Evolutionary conservation across 352 stramenopile genomes (phyloP).

Genomic region (Phytopythium kandeliae): DNA sequence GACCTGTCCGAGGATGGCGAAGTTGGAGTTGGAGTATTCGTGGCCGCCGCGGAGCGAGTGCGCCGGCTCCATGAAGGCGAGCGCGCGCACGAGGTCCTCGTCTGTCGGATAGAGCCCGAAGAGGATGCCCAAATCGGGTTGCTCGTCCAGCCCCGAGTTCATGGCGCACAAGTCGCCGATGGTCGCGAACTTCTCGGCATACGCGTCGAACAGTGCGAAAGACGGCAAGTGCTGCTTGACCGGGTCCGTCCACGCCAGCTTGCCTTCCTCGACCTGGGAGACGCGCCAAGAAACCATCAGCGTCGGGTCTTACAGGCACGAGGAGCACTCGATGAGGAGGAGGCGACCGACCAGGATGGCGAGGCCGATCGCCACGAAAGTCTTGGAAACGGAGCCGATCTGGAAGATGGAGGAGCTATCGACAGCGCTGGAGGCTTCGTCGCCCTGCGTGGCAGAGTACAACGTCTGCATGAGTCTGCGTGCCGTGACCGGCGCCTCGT

Average conservation of each 20-base stretch:
- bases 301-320: no score
- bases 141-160: slow-evolving; percentile 43
- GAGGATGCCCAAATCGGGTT: slow-evolving; percentile 17
- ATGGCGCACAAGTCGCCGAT: slow-evolving; percentile 50
- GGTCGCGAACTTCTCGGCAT: slow-evolving; percentile 41
- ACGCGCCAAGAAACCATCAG: no score
- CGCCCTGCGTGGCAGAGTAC: no score
- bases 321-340: no score
- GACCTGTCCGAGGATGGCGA: slow-evolving; percentile 52
- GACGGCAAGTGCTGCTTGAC: slow-evolving; percentile 51
- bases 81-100: slow-evolving; percentile 24
- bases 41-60: slow-evolving; percentile 40
- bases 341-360: slow-evolving; percentile 24
- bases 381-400: slow-evolving; percentile 66
- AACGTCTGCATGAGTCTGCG: not conserved
- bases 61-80: slow-evolving; percentile 30
- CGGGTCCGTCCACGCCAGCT: slow-evolving; percentile 39
- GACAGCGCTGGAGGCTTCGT: slow-evolving; percentile 25
- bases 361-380: slow-evolving; percentile 42
- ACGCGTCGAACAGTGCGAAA: slow-evolving; percentile 53
- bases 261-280: slow-evolving; percentile 46
- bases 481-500: not conserved
- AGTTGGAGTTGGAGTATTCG: slow-evolving; percentile 62
- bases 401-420: slow-evolving; percentile 50
- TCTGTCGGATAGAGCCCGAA: slow-evolving; percentile 35